Evolutionary conservation across 2,329 filamentous ascomycete species (phyloP), one percentile per base, ranked within the genome.

Genomic region (Scedosporium aurantiacum): DNA sequence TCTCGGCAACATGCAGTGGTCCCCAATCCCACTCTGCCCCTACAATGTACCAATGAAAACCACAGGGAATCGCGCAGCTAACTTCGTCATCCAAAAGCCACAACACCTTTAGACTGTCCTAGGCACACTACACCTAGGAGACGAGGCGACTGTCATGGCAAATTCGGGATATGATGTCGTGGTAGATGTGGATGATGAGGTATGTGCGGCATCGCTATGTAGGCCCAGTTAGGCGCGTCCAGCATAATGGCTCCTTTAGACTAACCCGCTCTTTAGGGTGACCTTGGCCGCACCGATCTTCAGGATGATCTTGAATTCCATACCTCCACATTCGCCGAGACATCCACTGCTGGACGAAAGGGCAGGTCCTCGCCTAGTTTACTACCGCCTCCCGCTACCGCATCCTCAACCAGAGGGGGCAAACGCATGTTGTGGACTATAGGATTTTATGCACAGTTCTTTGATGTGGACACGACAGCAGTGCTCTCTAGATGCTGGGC

Each of bases 251-350:
- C 27, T 61, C 50, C n/a, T 45, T 37, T 28, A 32, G 72, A 32
- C 14, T 23, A 43, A 28, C 25, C 6, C n/a, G 5, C 8, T 45
- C 14, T 1, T 3, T 16, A 97, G 92, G 93, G 93, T 70, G 94
- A 99, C 76, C 86, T 99, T 72, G 94, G 94, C 70, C 92, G 97
- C 77, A 99, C 94, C 62, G 94, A 99, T 75, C 88, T 99, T 25
- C 91, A 97, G 80, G 93, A 97, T 75, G 94, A 97, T 76, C 91
- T 99, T 73, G 94, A 97, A 82, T 99, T 99, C 79, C 94, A 99
- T 81, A 89, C 86, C 71, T 97, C 92, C 66, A 84, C 89, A 78
- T 95, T 95, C 75, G 84, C 86, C 69, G 85, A 85, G 62, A 71
- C 79, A 71, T 69, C 80, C 66, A 70, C 73, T 16, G 74, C 77